Evolutionary conservation across 2,329 filamentous ascomycete species (phyloP).

Genomic region (Podosphaera fusca): DNA sequence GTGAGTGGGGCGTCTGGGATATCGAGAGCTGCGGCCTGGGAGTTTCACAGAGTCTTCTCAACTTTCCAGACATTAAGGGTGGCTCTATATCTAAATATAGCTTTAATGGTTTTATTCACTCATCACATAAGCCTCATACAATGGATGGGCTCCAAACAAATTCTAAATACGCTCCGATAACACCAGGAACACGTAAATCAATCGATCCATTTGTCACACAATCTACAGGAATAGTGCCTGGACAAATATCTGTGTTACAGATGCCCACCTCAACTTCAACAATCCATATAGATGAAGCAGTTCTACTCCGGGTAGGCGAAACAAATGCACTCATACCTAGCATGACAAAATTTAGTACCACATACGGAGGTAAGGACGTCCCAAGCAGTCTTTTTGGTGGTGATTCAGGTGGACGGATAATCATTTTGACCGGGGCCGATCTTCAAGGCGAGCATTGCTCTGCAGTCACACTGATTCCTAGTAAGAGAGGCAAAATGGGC

Average conservation of each 20-base stretch:
- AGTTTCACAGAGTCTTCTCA: constrained; percentile 21
- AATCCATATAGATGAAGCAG: constrained; percentile 12
- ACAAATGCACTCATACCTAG: constrained; percentile 14
- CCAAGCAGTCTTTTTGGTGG: constrained; percentile 11
- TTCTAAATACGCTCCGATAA: constrained; percentile 38
- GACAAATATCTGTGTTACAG: constrained; percentile 14
- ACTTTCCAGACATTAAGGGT: constrained; percentile 22
- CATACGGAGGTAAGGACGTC: constrained; percentile 7
- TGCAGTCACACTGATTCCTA: constrained; percentile 13
- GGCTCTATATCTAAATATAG: constrained; percentile 35
- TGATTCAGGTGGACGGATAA: constrained; percentile 8
- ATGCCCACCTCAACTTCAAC: constrained; percentile 10
- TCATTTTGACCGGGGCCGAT: constrained; percentile 14
- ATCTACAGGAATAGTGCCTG: constrained; percentile 5
- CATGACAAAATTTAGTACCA: constrained; percentile 15
- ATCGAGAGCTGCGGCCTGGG: constrained; percentile 32
- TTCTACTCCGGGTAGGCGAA: constrained; percentile 16
- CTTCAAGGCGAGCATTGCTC: constrained; percentile 15
- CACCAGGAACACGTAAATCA: constrained; percentile 29
- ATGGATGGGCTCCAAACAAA: constrained; percentile 11
- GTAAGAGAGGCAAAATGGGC: constrained; percentile 1
- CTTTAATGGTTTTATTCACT: constrained; percentile 35
- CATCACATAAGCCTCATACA: constrained; percentile 18
- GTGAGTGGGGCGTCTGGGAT: constrained; percentile 47
- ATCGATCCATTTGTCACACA: constrained; percentile 10